Conservation (phyloP, 129 eudicot species). For the Dittrichia graveolens region DNA sequence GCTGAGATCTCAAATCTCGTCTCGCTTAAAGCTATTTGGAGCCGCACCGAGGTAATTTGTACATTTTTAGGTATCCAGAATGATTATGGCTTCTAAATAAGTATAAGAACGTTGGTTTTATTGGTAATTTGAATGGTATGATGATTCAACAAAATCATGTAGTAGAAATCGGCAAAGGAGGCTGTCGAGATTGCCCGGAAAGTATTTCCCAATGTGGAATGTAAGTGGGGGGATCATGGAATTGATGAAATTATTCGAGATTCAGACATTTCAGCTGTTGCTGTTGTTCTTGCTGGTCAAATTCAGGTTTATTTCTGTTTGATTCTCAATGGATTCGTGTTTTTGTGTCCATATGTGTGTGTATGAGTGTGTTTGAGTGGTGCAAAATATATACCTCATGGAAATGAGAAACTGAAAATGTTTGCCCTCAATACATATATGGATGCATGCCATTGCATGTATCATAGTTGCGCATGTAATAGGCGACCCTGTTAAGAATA, state of each 20-base stretch:
- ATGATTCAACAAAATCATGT: neutral
- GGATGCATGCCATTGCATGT: no score
- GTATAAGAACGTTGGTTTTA: no score
- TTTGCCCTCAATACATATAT: no score
- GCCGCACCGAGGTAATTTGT: slow-evolving; percentile 62
- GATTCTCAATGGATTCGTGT: no score
- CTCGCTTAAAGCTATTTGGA: slow-evolving; percentile 63
- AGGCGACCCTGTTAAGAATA: no score
- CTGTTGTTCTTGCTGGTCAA: slow-evolving; percentile 88
- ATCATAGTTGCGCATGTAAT: no score
- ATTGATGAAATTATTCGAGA: slow-evolving; percentile 70
- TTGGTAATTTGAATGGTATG: no score
- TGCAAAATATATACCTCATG: neutral
- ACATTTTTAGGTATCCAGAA: neutral
- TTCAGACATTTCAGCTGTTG: slow-evolving; percentile 56
- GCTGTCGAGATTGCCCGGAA: slow-evolving; percentile 76
- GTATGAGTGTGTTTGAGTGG: neutral
- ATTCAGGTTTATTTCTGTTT: slow-evolving; percentile 50
- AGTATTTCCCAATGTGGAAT: slow-evolving; percentile 62
- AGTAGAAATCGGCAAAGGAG: slow-evolving; percentile 67
- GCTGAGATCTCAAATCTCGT: slow-evolving; percentile 69
- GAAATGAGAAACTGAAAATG: no score
- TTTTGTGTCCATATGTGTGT: neutral
- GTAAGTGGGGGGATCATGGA: slow-evolving; percentile 86
- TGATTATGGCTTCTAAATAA: no score